Evolutionary conservation across 306 rosid genomes (phyloP).

Genomic region (Senna tora): DNA sequence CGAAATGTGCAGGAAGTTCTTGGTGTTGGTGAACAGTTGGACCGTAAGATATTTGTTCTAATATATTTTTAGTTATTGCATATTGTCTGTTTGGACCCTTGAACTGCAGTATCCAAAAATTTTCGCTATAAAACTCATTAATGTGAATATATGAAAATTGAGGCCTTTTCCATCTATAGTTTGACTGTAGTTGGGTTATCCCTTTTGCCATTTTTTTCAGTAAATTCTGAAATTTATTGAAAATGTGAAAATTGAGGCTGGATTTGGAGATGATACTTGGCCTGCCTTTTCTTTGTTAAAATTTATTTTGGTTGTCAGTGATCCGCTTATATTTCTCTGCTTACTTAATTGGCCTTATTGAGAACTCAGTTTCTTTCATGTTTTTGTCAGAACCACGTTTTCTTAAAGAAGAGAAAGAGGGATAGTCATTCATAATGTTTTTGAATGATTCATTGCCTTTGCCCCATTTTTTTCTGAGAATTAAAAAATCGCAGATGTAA

Average conservation of each 20-base stretch:
- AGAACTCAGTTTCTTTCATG: neutral
- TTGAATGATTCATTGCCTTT: neutral
- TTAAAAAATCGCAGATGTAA: slow-evolving; percentile 7
- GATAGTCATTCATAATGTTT: slow-evolving; percentile 3
- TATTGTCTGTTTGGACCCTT: slow-evolving; percentile 32
- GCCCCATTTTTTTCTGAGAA: neutral
- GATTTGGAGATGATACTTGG: slow-evolving; percentile 15
- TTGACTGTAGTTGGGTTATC: slow-evolving; percentile 29
- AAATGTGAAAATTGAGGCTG: slow-evolving; percentile 1
- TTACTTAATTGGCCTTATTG: slow-evolving; percentile 21
- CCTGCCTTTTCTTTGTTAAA: neutral
- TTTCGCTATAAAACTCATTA: neutral
- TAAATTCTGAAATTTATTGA: neutral
- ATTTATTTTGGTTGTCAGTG: slow-evolving; percentile 12
- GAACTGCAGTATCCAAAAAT: slow-evolving; percentile 1
- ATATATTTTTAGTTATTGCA: slow-evolving; percentile 25
- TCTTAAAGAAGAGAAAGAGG: neutral
- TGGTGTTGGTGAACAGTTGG: slow-evolving; percentile 99
- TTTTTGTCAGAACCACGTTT: neutral
- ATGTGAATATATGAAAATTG: slow-evolving; percentile 20
- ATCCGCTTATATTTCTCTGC: slow-evolving; percentile 22
- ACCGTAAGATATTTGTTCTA: slow-evolving; percentile 70
- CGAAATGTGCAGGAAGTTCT: slow-evolving; percentile 99
- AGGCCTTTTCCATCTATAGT: slow-evolving; percentile 10
- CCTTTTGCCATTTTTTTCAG: neutral